Percentiles rank a stretch among this genome's conserved stretches.
phyloP scores from a whole-genome alignment of 176 grass and related monocot species.

The Oryza punctata region DNA sequence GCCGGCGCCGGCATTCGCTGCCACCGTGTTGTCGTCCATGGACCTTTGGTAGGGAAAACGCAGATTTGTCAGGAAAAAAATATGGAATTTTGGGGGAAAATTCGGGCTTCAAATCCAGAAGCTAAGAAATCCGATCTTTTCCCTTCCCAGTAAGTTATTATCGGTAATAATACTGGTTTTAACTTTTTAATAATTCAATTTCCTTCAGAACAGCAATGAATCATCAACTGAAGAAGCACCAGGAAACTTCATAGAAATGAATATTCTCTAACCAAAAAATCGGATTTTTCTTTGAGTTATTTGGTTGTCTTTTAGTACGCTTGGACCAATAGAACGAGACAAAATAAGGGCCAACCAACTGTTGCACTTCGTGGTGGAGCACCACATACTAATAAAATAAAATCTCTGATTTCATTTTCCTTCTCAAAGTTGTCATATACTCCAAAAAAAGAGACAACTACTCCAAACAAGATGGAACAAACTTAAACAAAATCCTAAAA shows the following conservation, averaged over 20 bases:
- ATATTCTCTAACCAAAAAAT: neutral
- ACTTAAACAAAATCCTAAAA: too few relatives aligned
- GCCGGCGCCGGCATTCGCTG: neutral
- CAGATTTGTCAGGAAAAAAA: neutral
- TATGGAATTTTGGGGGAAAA: neutral
- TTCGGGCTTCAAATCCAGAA: neutral
- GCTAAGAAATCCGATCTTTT: neutral
- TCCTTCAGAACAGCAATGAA: neutral
- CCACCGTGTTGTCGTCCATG: neutral
- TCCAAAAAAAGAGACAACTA: neutral
- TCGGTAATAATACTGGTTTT: neutral
- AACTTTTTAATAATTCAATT: neutral
- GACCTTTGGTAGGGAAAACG: slow-evolving; percentile 13
- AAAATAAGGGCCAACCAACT: neutral
- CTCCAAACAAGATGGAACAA: neutral
- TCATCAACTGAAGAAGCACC: neutral
- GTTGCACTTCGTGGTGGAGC: neutral
- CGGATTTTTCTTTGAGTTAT: neutral
- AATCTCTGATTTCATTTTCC: neutral
- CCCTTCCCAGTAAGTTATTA: neutral
- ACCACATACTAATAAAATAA: neutral
- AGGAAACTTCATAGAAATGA: neutral
- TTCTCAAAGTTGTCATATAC: neutral
- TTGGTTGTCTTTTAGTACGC: neutral
- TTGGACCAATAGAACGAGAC: neutral